Base-by-base conservation (phyloP, 352 stramenopile genomes). In the Phytophthora chlamydospora region DNA sequence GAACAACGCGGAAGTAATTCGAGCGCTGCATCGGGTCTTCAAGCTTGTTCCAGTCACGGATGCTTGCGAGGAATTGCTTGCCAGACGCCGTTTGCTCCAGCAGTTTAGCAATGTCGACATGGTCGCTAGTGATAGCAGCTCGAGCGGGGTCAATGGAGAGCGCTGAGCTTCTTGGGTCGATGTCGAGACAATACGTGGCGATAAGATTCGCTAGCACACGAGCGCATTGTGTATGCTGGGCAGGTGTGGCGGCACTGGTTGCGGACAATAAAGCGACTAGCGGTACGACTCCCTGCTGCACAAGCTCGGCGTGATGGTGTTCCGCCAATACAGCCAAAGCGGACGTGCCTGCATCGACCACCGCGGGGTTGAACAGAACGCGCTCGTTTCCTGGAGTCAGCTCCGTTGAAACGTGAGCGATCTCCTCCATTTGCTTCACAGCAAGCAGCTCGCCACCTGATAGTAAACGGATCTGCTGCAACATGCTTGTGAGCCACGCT, bases 121-220 rank as follows among this genome's bases (percentile, higher is more conserved):
- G 65, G 19, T 90, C 77, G 12, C 45, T 75, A 6, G 35, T 31
- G 33, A 70, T 14, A 42, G 44, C 39, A 42, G 21, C 24, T 19
- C 19, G 48, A 45, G 33, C 31, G 36, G 35, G 40, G 47, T 73
- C 66, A 29, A 32, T 61, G 36, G 50, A 58, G 31, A 68, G 61
- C n/a, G 55, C 48, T 40, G 66, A 68, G 55, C 54, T 73, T 46
- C 39, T 59, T 50, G 62, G 45, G 31, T 78, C 65, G 13, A 90
- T 65, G 13, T 78, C 61, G 14, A 71, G 62, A 14, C 78, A 86
- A 44, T 76, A 90, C 0, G 73, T 65, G 2, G 85, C 83, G 1
- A 88, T 71, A 2, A 93, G 52, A 47, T 95, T 95, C 5, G 87
- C 83, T 44, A 95, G 45, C n/a, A 93, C 80, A 6, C 84, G 80